Base-by-base conservation (phyloP, 148 eudicot genomes). In the Pouteria glomerata region DNA sequence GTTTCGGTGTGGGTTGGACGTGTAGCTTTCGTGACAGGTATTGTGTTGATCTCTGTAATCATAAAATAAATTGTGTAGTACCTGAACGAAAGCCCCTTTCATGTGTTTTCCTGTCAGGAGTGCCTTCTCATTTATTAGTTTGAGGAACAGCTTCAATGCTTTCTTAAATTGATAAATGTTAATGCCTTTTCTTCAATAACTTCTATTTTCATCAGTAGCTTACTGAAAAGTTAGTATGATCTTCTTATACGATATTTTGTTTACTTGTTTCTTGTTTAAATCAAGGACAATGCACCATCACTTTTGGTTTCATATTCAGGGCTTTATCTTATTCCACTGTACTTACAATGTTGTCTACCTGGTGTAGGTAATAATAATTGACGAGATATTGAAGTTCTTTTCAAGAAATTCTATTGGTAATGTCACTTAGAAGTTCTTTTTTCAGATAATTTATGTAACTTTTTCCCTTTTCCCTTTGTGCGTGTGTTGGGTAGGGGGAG, bases 301-400 rank as follows among this genome's bases (percentile, higher is more conserved):
- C 24, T 64, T 27, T 3, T 24, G 0, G 23, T 39, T 60, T 26
- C 37, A 39, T n/a, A 27, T 47, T 37, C 35, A 4, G 62, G 16
- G 8, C 47, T n/a, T 5, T 19, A 13, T 8, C 52, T 53, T 31
- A 26, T 29, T 53, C 11, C 53, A 30, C 26, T 13, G 19, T 44
- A 4, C 52, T 31, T 29, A 62, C 8, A 16, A 21, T 73, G 23
- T 47, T 51, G 30, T 24, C 73, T n/a, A 42, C 77, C 23, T 74
- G 48, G 18, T 84, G 75, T 76, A 96, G 99, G 99, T 96, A 39
- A 96, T 96, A 68, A 69, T 96, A 23, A 96, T 95, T 65, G 99
- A 96, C 51, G 99, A 96, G 85, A 73, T 96, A 69, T 77, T 95
- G 80, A 95, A 95, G 83, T 92, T 84, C 88, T 82, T 95, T 73